Conservation (phyloP, 1,139 yeast genomes). For the Starmera stellimalicola region DNA sequence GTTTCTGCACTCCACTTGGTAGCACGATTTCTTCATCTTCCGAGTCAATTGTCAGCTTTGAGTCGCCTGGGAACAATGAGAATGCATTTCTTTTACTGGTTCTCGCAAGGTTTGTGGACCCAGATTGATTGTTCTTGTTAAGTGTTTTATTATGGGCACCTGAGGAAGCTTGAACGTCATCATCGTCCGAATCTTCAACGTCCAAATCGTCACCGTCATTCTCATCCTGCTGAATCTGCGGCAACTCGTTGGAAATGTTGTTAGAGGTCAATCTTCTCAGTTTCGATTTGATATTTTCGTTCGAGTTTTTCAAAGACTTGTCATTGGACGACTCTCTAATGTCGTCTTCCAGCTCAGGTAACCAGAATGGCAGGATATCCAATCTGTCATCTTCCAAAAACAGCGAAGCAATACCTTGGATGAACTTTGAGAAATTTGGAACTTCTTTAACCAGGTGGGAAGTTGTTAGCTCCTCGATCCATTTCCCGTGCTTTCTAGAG, state of each 20-base stretch:
- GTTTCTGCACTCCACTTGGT: constrained; percentile 86
- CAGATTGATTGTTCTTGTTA: too few relatives aligned
- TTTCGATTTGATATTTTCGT: constrained; percentile 33
- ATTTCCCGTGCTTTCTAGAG: constrained; percentile 44
- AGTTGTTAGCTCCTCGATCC: constrained; percentile 83
- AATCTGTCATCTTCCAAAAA: constrained; percentile 86
- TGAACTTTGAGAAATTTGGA: constrained; percentile 81
- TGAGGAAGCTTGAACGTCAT: too few relatives aligned
- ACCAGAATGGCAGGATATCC: constrained; percentile 90
- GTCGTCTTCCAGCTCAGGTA: constrained; percentile 80
- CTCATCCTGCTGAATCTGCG: constrained; percentile 1
- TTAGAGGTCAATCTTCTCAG: constrained; percentile 23
- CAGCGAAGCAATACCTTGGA: constrained; percentile 84
- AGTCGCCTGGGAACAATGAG: constrained; percentile 21
- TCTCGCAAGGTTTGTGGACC: background rate
- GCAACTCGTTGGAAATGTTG: constrained; percentile 3
- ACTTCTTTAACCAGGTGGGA: constrained; percentile 83
- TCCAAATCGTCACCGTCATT: constrained; percentile 26
- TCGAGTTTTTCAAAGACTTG: constrained; percentile 44
- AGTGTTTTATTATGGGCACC: constrained; percentile 4
- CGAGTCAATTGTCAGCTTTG: constrained; percentile 49
- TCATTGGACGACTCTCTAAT: constrained; percentile 69
- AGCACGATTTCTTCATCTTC: constrained; percentile 82
- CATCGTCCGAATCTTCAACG: constrained; percentile 34
- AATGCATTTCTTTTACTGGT: constrained; percentile 20